Base-by-base conservation (phyloP, 192 early-diverging fungal genomes). In the Coemansia umbellata region DNA sequence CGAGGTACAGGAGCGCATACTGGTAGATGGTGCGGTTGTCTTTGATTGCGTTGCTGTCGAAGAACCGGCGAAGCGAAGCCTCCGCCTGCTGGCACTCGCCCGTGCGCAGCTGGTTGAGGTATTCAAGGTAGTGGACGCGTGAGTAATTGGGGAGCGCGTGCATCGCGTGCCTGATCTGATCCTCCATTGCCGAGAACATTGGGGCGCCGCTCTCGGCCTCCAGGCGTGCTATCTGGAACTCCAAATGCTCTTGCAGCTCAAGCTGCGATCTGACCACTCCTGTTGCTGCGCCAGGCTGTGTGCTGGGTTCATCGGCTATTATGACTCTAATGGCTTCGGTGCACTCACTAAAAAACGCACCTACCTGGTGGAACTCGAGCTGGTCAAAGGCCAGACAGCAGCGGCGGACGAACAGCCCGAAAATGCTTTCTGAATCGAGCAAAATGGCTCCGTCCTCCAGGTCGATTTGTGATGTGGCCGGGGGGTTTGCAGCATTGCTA, bases 331-430 rank as follows among this genome's bases (percentile, higher is more conserved):
- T n/a, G n/a, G 66, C 66, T 4, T 23, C 49, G 6, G 19, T 42
- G 27, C 60, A 75, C 13, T 65, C 66, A 1, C 19, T 28, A 28
- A 60, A 54, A 21, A 77, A 47, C 33, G 5, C 9, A 35, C 54
- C 47, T 6, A 50, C 57, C 27, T 66, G 55, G 48, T 77, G 63
- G 47, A 77, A 77, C 55, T 77, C 74, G 26, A 77, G 53, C 55
- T 66, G 74, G 14, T 65, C 52, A 30, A 70, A 77, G 1, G 74
- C 74, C 59, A 77, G 35, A 10, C 50, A 51, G 32, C 74, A 77
- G 21, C 74, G 58, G 1, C 74, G 67, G 30, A 66, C 59, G 37
- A 70, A 77, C 24, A 77, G 52, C 0, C 74, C 74, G 35, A 77
- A 41, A 7, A 70, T 24, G 42, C 74, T 77, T 47, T 75, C 72